phyloP scores from a whole-genome alignment of 1,139 yeast species.

The Candida albicans region DNA sequence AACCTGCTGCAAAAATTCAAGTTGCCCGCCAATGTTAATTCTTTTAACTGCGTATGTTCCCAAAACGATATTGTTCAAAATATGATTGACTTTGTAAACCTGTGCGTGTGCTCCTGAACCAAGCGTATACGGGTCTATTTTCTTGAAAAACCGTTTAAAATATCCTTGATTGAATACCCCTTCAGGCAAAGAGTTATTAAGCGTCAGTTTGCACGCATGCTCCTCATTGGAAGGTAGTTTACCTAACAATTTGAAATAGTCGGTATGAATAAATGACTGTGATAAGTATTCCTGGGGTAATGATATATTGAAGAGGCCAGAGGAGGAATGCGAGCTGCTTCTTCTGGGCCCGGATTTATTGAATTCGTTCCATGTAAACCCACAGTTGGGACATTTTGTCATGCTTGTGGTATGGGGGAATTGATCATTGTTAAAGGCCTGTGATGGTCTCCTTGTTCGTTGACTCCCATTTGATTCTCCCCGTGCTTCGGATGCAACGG shows the following conservation, averaged over 20 bases:
- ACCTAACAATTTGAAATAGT: constrained; percentile 41
- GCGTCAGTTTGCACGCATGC: constrained; percentile 1
- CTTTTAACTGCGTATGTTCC: constrained; percentile 85
- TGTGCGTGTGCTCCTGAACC: constrained; percentile 87
- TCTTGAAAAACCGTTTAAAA: constrained; percentile 64
- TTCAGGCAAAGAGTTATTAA: constrained; percentile 26
- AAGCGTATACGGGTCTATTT: constrained; percentile 39
- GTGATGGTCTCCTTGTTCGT: constrained; percentile 2
- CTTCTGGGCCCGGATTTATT: constrained; percentile 5
- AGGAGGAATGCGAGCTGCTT: constrained; percentile 1
- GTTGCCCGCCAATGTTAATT: constrained; percentile 78
- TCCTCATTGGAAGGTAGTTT: constrained; percentile 24
- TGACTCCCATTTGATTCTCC: not conserved
- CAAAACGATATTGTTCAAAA: constrained; percentile 64
- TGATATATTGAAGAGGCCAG: constrained; percentile 5
- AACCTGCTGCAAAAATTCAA: constrained; percentile 65
- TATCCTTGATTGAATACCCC: constrained; percentile 70
- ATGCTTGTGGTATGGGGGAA: constrained; percentile 4
- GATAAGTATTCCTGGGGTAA: constrained; percentile 12
- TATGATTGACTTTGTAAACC: constrained; percentile 81
- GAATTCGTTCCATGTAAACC: constrained; percentile 30
- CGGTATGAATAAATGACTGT: constrained; percentile 35
- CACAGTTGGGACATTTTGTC: constrained; percentile 45
- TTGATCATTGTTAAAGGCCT: constrained; percentile 5
- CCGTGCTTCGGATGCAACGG: constrained; percentile 8